A percentile compares a stretch with the other conserved stretches of the same genome.
Conservation (phyloP, 140 eudicot species). For the Anethum foeniculum region DNA sequence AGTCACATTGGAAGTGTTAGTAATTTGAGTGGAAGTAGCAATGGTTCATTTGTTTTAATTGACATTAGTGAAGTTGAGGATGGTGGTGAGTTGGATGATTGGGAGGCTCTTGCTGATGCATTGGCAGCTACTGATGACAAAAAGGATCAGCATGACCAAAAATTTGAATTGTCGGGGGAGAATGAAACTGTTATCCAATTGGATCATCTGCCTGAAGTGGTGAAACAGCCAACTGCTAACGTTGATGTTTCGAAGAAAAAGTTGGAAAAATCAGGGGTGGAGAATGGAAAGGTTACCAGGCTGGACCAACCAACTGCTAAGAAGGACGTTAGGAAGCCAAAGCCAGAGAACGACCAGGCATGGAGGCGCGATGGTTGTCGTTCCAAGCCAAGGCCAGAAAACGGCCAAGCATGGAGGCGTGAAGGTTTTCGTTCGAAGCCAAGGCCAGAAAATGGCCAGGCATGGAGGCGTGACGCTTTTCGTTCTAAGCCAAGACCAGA, state of each 20-base stretch:
- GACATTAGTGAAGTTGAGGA: background rate
- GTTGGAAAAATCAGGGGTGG: background rate
- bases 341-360: background rate
- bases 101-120: background rate
- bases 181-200: background rate
- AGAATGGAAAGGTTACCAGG: background rate
- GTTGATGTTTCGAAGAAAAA: background rate
- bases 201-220: background rate
- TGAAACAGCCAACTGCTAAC: background rate
- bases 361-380: background rate
- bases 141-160: background rate
- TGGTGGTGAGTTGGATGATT: background rate
- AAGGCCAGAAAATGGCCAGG: background rate
- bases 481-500: too few relatives aligned
- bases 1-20: conserved; percentile 44
- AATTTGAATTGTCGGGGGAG: background rate
- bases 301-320: background rate
- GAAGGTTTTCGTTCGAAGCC: background rate
- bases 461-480: background rate
- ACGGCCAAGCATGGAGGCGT: background rate
- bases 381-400: background rate
- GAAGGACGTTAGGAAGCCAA: background rate
- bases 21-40: conserved; percentile 48
- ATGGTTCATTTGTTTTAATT: conserved; percentile 21
- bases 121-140: background rate